phyloP scores from a whole-genome alignment of 2,329 filamentous ascomycete genomes.

The Emmonsiellopsis sp. region DNA sequence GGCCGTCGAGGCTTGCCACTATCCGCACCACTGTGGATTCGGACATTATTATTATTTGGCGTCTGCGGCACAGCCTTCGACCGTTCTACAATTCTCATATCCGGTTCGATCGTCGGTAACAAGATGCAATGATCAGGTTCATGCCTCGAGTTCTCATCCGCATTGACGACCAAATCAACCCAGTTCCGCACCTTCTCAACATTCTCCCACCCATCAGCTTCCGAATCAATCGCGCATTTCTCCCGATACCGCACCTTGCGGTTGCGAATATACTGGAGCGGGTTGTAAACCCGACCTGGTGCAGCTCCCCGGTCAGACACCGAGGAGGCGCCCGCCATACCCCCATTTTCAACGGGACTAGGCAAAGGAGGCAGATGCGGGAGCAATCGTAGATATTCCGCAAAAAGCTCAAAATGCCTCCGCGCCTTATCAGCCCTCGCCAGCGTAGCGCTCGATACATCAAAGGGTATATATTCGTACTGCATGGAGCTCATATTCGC shows the following conservation, averaged over 20 bases:
- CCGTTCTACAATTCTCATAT: not conserved
- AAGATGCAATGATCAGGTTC: slow-evolving; percentile 37
- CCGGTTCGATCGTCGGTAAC: slow-evolving; percentile 35
- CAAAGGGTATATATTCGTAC: slow-evolving; percentile 29
- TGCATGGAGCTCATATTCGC: slow-evolving; percentile 14
- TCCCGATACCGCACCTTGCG: slow-evolving; percentile 75
- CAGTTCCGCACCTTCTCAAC: slow-evolving; percentile 62
- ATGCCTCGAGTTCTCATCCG: slow-evolving; percentile 34
- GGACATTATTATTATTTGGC: slow-evolving; percentile 24
- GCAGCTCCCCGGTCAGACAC: slow-evolving; percentile 14
- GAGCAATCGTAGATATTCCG: slow-evolving; percentile 75
- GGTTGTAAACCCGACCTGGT: slow-evolving; percentile 72
- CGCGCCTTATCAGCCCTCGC: slow-evolving; percentile 77
- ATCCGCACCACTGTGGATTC: slow-evolving; percentile 30
- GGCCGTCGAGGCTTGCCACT: slow-evolving; percentile 58
- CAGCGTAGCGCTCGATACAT: slow-evolving; percentile 70
- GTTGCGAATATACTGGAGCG: slow-evolving; percentile 85
- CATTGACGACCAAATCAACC: slow-evolving; percentile 60
- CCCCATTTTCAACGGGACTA: slow-evolving; percentile 17
- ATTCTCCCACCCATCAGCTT: slow-evolving; percentile 69
- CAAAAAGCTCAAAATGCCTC: slow-evolving; percentile 73
- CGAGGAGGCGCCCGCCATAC: slow-evolving; percentile 21
- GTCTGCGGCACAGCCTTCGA: not conserved
- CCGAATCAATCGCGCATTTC: slow-evolving; percentile 63
- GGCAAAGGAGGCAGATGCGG: slow-evolving; percentile 64